Evolutionary conservation across 2,329 filamentous ascomycete species (phyloP), one percentile per base, ranked within the genome.

Genomic region (Phialophora expanda): DNA sequence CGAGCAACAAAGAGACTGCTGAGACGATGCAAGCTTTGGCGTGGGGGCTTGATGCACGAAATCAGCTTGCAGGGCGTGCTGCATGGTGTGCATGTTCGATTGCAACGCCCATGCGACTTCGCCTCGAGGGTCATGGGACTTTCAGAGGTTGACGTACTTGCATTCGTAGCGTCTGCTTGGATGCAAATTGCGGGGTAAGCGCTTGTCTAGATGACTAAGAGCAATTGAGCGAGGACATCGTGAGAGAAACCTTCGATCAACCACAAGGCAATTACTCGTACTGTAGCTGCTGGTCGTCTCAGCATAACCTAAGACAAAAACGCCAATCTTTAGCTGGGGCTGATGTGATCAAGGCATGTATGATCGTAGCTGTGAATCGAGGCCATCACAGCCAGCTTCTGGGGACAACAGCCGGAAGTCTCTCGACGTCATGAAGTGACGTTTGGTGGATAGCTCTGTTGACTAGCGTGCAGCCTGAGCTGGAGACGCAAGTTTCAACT

Each of bases 371-470:
- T 32, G 24, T 17, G 9, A 32, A 26, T 28, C 50, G 44, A 38
- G 50, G 57, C 14, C 6, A 26, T 44, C 12, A 38, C 14, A 32
- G 57, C 44, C 30, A 38, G n/a, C 30, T 24, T 24, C 12, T 55
- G 51, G 24, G 51, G 3, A 26, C 22, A 12, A 55, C 24, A 55
- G 8, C 4, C 30, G 28, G 28, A 12, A 17, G 12, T 32, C 26
- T 55, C 17, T 54, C 55, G 56, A 67, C 66, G 66, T 67, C 66
- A 67, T 67, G 48, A 62, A 67, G 58, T 38, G 46, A 62, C 54
- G 53, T 58, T 54, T 62, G 61, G 51, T 41, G 58, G 56, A 62
- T 64, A 62, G 58, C 56, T 57, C 60, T 58, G 56, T 38, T 48
- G 38, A 58, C 38, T 58, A 17, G 38, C 24, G 32, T n/a, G 28